Evolutionary conservation across 305 asterid genomes (phyloP).

Genomic region (Withania somnifera): DNA sequence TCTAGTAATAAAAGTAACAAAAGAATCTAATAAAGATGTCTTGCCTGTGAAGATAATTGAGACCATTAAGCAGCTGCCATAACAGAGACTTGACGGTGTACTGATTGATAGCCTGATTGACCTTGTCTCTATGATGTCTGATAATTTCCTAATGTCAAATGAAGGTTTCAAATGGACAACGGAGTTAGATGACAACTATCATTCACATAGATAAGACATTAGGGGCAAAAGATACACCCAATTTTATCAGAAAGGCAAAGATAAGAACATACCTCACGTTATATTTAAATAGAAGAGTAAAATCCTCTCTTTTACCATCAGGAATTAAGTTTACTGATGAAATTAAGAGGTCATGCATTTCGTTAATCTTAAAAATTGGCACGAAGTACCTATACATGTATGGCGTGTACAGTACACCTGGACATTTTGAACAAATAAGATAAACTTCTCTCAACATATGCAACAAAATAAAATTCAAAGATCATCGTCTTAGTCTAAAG

Average conservation of each 20-base stretch:
- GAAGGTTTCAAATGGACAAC: not conserved
- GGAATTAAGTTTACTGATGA: not conserved
- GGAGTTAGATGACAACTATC: not conserved
- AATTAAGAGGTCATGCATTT: not conserved
- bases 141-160: conserved; percentile 62
- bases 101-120: conserved; percentile 67
- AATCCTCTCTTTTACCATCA: not conserved
- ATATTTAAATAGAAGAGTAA: not conserved
- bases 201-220: not conserved
- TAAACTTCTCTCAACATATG: not conserved
- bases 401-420: too few species aligned
- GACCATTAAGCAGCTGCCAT: conserved; percentile 99
- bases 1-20: not conserved
- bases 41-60: conserved; percentile 93
- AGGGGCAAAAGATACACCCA: not conserved
- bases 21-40: conserved; percentile 9
- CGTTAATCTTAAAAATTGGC: not conserved
- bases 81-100: conserved; percentile 78
- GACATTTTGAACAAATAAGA: not conserved
- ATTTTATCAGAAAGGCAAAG: not conserved
- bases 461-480: not conserved
- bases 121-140: conserved; percentile 97
- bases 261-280: not conserved
- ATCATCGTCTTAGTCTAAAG: not conserved
- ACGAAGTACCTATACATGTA: not conserved